Conservation (phyloP, 2,329 filamentous ascomycete genomes). For the Bipolaris sorokiniana region DNA sequence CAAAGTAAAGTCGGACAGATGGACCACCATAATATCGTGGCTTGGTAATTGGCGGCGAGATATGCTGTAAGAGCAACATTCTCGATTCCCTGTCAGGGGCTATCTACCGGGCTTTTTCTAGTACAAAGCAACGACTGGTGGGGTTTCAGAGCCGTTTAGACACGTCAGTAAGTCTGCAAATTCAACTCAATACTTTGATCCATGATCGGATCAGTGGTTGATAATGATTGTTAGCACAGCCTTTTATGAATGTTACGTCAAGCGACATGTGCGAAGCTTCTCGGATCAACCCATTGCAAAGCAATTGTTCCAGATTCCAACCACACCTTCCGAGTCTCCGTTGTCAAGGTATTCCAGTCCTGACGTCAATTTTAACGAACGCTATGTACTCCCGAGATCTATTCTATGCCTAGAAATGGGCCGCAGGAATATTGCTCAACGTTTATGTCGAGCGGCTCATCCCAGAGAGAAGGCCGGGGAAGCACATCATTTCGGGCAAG, state of each 20-base stretch:
- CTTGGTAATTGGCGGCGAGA: neutral
- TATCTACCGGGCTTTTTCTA: neutral
- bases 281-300: neutral
- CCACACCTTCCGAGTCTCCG: neutral
- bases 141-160: neutral
- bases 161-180: neutral
- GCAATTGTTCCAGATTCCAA: constrained; percentile 5
- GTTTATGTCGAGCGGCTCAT: neutral
- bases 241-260: neutral
- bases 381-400: constrained; percentile 3
- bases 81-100: neutral
- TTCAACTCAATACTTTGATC: neutral
- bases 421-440: constrained; percentile 7
- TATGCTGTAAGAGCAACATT: neutral
- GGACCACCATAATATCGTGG: neutral
- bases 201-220: neutral
- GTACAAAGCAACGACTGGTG: neutral
- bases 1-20: neutral
- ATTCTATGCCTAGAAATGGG: neutral
- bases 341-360: constrained; percentile 1
- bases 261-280: neutral
- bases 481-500: constrained; percentile 1
- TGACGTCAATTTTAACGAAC: constrained; percentile 1
- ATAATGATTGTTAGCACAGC: neutral
- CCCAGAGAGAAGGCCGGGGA: neutral